Base-by-base conservation (phyloP, 306 rosid genomes). In the Prunus mira region DNA sequence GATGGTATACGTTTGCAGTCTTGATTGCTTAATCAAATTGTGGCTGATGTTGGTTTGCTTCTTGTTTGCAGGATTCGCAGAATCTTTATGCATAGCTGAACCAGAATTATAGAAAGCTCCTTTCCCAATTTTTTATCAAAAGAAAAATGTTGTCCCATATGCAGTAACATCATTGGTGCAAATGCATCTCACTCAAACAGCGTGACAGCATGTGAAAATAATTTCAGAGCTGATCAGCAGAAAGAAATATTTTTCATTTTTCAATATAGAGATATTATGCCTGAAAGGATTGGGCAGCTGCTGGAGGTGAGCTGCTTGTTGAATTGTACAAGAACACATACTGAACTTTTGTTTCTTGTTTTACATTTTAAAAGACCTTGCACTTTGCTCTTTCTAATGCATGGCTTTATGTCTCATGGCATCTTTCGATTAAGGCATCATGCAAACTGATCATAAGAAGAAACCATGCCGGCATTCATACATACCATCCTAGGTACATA, bases 61-160 rank as follows among this genome's bases (percentile, higher is more conserved):
- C 82, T 67, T 60, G 12, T n/a, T 79, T 76, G 85, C 84, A 85
- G 88, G 82, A 60, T 82, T 27, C 72, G 81, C 49, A 69, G 70
- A 67, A 67, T 22, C 69, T 67, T 79, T 25, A 34, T 52, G 54
- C 79, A 41, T 22, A 78, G 71, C 32, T 85, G 58, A 81, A 75
- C 27, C 17, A 11, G 55, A 73, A 30, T 52, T 34, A 30, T 25
- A 45, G 64, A 60, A 45, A 47, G 64, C 49, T 19, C 20, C 46
- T 12, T 11, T 11, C 58, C 28, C 20, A 38, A 69, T 54, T 68
- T 52, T 52, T 60, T 8, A 43, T n/a, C 22, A 41, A n/a, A 64
- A 45, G 3, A 51, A 28, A 24, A 57, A 1, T 58, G 43, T 43
- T 54, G 32, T 20, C 11, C 57, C 70, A 47, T 68, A 69, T 32